These are phyloP conservation scores for Vitis amurensis DNA, from an alignment of 164 flowering plant genomes.

Conservation along the genomic window DNA sequence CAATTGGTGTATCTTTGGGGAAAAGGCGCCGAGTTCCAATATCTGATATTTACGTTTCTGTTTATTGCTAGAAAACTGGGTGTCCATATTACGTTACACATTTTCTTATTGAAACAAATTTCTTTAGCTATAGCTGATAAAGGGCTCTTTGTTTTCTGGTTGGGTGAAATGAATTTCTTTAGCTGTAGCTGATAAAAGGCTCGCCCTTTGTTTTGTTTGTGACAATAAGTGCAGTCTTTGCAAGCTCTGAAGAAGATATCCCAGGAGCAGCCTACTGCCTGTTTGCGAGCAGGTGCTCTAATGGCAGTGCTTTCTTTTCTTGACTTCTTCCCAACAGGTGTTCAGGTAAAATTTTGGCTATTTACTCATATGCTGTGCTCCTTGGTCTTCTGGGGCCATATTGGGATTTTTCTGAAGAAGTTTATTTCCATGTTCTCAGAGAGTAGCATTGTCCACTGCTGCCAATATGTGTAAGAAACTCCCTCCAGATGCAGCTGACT, in stretches of 20 bases:
- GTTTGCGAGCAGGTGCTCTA: conserved; percentile 95
- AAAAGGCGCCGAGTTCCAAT: no score
- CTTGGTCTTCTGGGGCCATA: not conserved
- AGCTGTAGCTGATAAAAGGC: no score
- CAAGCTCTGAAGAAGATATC: conserved; percentile 99
- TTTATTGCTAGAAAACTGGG: no score
- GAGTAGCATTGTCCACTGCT: conserved; percentile 97
- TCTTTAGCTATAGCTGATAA: no score
- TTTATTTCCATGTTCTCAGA: conserved; percentile 34
- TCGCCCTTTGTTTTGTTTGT: conserved; percentile 4
- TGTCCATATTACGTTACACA: no score
- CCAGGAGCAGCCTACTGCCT: conserved; percentile 99
- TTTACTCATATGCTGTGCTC: no score
- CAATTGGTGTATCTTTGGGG: no score
- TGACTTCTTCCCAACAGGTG: conserved; percentile 98
- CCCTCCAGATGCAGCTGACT: conserved; percentile 98
- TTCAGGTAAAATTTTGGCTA: conserved; percentile 58
- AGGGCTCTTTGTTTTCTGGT: not conserved
- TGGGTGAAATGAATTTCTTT: no score
- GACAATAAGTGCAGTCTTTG: conserved; percentile 64
- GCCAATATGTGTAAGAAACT: conserved; percentile 99
- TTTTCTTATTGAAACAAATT: no score
- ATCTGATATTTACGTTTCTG: no score
- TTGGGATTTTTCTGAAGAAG: not conserved
- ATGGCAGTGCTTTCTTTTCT: conserved; percentile 98